Evolutionary conservation across 2,329 filamentous ascomycete species (phyloP).

Genomic region (Myriosclerotinia curreyana): DNA sequence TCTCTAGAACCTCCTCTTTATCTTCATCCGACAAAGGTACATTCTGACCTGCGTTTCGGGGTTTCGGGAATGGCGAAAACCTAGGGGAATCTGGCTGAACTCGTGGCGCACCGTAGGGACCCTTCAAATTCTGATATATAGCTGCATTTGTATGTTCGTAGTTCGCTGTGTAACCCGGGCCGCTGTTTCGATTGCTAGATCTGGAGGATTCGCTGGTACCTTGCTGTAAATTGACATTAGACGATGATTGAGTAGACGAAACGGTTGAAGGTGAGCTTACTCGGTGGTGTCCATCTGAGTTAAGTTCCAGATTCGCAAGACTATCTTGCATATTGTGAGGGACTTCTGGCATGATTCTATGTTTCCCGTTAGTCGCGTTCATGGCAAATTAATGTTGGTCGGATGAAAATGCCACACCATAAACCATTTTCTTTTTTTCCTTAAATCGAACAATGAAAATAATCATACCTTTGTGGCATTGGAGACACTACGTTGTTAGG

Average conservation of each 20-base stretch:
- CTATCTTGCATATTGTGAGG: constrained; percentile 96
- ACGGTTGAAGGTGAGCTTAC: constrained; percentile 31
- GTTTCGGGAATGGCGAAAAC: constrained; percentile 88
- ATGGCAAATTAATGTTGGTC: background rate
- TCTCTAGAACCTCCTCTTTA: constrained; percentile 85
- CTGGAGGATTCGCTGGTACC: constrained; percentile 25
- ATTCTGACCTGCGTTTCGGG: constrained; percentile 75
- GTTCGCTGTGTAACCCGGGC: constrained; percentile 35
- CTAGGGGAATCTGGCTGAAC: constrained; percentile 53
- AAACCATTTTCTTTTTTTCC: background rate
- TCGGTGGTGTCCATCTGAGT: constrained; percentile 49
- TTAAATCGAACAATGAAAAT: constrained; percentile 13
- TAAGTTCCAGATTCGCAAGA: constrained; percentile 84
- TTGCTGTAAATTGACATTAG: constrained; percentile 25
- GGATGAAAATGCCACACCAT: constrained; percentile 8
- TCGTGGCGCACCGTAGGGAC: constrained; percentile 25
- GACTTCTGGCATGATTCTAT: constrained; percentile 88
- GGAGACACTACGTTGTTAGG: constrained; percentile 60
- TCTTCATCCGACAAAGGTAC: constrained; percentile 93
- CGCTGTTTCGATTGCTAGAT: constrained; percentile 24
- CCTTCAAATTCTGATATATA: constrained; percentile 38
- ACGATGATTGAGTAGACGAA: constrained; percentile 32
- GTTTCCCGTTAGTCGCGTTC: constrained; percentile 20
- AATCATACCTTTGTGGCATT: constrained; percentile 61
- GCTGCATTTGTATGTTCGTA: constrained; percentile 40